Base-by-base conservation (phyloP, 1,139 yeast species). In the Hemisphaericaspora xylanilytica region DNA sequence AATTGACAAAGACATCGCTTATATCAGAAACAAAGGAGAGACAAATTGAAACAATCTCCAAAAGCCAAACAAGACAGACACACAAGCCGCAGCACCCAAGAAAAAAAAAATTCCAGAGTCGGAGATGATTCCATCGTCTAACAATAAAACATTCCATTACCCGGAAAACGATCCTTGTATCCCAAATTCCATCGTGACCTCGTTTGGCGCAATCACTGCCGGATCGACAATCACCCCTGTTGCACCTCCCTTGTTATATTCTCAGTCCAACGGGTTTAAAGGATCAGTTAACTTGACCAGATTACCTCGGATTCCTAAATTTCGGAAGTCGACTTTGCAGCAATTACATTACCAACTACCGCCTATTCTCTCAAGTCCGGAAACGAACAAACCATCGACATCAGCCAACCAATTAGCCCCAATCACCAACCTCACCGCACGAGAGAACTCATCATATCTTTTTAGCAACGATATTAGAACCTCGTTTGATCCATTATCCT, bases 321-420 rank as follows among this genome's bases (percentile, higher is more conserved):
- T 28, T 16, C 21, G 9, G 31, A 28, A 7, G 11, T 28, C 31
- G 2, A 28, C 7, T 15, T 15, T 15, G 31, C 12, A 15, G n/a
- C 31, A 28, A 28, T 16, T 21, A n/a, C 31, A 28, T 15, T 28
- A 16, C 16, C 31, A 28, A 28, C n/a, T 28, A 4, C 31, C 31
- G 14, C 31, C 31, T 3, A 28, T 28, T 8, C 31, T 28, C 16
- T 10, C 31, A 15, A 11, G 12, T 16, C 18, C 13, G 16, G 4
- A 8, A 11, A 9, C 21, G 15, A 28, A 28, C 31, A 28, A 10
- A 13, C 16, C 31, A 15, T 28, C 16, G 4, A 15, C 31, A 16
- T 15, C 21, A 10, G 21, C 31, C 11, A 28, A 15, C 16, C 11
- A 15, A 16, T 28, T 28, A 21, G n/a, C 3, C 16, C 31, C 20